These are phyloP conservation scores for Trametes elegans DNA, from an alignment of 768 basidiomycete genomes.

Conservation along the genomic window DNA sequence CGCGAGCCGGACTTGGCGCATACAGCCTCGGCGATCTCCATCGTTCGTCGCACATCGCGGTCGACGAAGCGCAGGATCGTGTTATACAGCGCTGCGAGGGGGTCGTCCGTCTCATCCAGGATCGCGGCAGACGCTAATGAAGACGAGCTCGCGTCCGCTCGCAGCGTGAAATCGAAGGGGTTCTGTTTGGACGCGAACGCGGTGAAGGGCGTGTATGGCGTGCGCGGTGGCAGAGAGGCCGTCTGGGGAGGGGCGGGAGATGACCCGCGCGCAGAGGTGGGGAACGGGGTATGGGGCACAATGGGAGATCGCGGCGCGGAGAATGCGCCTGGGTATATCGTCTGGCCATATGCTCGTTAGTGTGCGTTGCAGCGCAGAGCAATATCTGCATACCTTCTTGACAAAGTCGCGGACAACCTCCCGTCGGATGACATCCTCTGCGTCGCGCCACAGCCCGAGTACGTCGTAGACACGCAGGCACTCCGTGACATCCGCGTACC, in stretches of 20 bases:
- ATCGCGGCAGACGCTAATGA: slow-evolving; percentile 41
- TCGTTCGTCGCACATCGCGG: slow-evolving; percentile 67
- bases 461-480: slow-evolving; percentile 78
- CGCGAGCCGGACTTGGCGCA: slow-evolving; percentile 45
- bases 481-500: slow-evolving; percentile 67
- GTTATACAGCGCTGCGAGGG: slow-evolving; percentile 78
- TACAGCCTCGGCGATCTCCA: slow-evolving; percentile 74
- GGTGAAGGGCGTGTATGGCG: slow-evolving; percentile 54
- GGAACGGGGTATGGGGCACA: slow-evolving; percentile 72
- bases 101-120: slow-evolving; percentile 63
- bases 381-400: slow-evolving; percentile 51
- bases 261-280: slow-evolving; percentile 4
- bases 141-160: slow-evolving; percentile 25
- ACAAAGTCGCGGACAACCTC: slow-evolving; percentile 75
- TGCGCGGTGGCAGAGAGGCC: slow-evolving; percentile 51
- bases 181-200: slow-evolving; percentile 43
- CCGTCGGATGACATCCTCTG: slow-evolving; percentile 79
- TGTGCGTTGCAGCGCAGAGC: neutral
- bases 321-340: slow-evolving; percentile 70
- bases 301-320: slow-evolving; percentile 70
- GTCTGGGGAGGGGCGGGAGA: slow-evolving; percentile 35
- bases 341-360: slow-evolving; percentile 33
- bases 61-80: slow-evolving; percentile 79
- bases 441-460: slow-evolving; percentile 80
- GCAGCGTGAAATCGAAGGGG: slow-evolving; percentile 35